A percentile compares a stretch with the other conserved stretches of the same genome.
These are phyloP conservation scores for Rhizophora apiculata DNA, from an alignment of 345 rosid species.

Conservation along the genomic window DNA sequence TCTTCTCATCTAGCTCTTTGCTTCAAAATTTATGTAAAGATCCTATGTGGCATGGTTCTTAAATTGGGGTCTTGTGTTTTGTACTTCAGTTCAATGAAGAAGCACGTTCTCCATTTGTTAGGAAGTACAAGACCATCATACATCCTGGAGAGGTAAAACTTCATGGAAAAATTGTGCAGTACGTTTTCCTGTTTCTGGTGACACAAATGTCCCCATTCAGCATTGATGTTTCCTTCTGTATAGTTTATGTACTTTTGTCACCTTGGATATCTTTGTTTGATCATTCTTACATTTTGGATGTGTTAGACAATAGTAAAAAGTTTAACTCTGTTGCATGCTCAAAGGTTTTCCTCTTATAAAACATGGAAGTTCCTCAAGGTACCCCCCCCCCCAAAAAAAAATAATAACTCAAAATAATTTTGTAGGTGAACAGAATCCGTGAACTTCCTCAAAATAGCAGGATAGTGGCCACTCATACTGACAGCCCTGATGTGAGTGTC, in stretches of 20 bases:
- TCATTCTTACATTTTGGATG: not conserved
- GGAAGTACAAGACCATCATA: slow-evolving; percentile 95
- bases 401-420: not conserved
- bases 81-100: slow-evolving; percentile 90
- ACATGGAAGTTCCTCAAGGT: not conserved
- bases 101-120: slow-evolving; percentile 96
- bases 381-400: no score
- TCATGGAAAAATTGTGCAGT: not conserved
- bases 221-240: not conserved
- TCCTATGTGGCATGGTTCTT: no score
- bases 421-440: slow-evolving; percentile 97
- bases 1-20: no score
- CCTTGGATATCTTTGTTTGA: not conserved
- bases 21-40: not conserved
- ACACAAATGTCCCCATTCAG: no score
- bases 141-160: slow-evolving; percentile 94
- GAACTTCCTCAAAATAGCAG: slow-evolving; percentile 91
- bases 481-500: slow-evolving; percentile 83
- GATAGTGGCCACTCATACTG: slow-evolving; percentile 98
- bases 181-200: not conserved
- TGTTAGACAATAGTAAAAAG: no score
- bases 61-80: no score
- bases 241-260: not conserved
- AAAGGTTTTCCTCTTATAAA: not conserved
- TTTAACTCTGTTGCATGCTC: no score